Conservation (phyloP, 106 monocot genomes). For the Phalaenopsis aphrodite region DNA sequence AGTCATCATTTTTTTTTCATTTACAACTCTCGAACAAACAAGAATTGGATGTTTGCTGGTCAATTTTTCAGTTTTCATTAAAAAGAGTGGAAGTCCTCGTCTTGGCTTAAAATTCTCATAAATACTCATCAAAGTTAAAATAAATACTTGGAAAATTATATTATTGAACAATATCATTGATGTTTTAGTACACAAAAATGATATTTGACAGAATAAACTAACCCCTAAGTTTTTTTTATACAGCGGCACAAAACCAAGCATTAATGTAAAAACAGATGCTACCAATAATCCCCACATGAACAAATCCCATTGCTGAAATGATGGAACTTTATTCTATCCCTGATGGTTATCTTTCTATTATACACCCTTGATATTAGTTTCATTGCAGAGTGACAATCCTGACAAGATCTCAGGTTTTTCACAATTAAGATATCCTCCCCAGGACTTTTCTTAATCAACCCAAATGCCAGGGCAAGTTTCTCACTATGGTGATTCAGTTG, state of each 20-base stretch:
- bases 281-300: slow-evolving; percentile 52
- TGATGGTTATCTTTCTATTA: slow-evolving; percentile 33
- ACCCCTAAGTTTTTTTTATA: no score
- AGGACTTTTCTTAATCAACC: slow-evolving; percentile 32
- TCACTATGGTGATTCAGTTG: slow-evolving; percentile 49
- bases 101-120: no score
- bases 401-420: slow-evolving; percentile 53
- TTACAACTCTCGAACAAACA: neutral
- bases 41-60: neutral
- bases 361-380: slow-evolving; percentile 33
- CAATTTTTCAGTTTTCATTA: neutral
- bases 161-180: no score
- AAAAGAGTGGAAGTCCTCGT: neutral
- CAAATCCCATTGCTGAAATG: slow-evolving; percentile 40
- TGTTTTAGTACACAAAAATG: no score
- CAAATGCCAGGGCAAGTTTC: slow-evolving; percentile 49
- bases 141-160: no score
- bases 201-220: no score
- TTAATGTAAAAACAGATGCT: neutral
- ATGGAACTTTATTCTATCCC: slow-evolving; percentile 53
- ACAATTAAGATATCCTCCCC: slow-evolving; percentile 43
- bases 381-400: slow-evolving; percentile 48
- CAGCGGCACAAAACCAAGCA: neutral
- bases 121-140: no score
- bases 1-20: neutral